phyloP scores from a whole-genome alignment of 2,329 filamentous ascomycete genomes.

The Aspergillus ibericus region DNA sequence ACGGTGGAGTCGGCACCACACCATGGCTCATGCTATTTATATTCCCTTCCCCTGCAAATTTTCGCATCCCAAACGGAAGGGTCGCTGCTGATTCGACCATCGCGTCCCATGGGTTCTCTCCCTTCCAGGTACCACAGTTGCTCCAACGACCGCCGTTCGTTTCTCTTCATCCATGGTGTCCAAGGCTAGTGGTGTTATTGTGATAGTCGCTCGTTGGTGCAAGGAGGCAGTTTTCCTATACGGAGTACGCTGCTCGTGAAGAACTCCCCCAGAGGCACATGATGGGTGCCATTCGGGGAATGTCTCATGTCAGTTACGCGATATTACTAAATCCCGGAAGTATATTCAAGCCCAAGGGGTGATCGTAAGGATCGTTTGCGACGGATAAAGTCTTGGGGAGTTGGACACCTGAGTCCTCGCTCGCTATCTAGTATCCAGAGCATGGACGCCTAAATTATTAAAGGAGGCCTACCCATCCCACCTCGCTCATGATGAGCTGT shows the following conservation, averaged over 20 bases:
- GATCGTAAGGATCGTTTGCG: too few species aligned
- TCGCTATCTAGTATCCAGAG: background rate
- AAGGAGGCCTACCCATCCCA: background rate
- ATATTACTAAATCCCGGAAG: too few species aligned
- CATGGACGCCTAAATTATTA: background rate
- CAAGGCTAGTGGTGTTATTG: background rate
- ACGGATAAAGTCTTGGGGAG: too few species aligned
- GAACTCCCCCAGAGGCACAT: too few species aligned
- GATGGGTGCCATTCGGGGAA: too few species aligned
- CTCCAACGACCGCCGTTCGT: background rate
- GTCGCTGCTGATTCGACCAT: background rate
- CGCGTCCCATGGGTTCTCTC: background rate
- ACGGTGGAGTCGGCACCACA: conserved; percentile 4
- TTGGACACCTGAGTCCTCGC: too few species aligned
- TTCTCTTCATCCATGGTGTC: background rate
- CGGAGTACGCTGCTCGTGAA: too few species aligned
- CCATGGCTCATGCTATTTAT: conserved; percentile 4
- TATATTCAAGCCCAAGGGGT: too few species aligned
- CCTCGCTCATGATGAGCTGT: background rate
- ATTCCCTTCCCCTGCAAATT: conserved; percentile 3
- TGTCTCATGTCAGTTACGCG: too few species aligned
- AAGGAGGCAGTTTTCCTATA: background rate
- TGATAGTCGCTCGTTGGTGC: background rate
- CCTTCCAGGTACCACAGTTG: background rate
- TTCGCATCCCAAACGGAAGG: background rate